Evolutionary conservation across 2,329 filamentous ascomycete genomes (phyloP).

Genomic region (Penicillium sp.): DNA sequence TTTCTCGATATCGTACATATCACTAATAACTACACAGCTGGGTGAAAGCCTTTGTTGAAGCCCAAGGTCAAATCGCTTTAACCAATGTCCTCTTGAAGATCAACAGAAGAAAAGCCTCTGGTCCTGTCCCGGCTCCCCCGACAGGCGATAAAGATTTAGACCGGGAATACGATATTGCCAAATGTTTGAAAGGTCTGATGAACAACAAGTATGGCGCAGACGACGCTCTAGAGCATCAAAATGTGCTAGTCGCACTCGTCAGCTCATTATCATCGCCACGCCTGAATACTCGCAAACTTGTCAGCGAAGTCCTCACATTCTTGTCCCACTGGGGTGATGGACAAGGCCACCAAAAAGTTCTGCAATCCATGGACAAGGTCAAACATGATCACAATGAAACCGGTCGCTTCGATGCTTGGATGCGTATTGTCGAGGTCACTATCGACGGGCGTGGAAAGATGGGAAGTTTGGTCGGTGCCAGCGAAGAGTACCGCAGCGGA

Average conservation of each 20-base stretch:
- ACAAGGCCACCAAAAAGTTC: conserved; percentile 86
- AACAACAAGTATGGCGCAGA: conserved; percentile 99
- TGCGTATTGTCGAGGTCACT: conserved; percentile 96
- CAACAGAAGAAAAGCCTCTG: conserved; percentile 78
- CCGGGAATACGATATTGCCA: conserved; percentile 93
- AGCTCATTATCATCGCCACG: conserved; percentile 85
- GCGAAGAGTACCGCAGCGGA: conserved; percentile 91
- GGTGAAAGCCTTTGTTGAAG: conserved; percentile 96
- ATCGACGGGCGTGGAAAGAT: conserved; percentile 97
- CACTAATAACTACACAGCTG: conserved; percentile 55
- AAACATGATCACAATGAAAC: conserved; percentile 87
- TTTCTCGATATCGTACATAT: neutral
- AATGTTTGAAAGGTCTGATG: conserved; percentile 95
- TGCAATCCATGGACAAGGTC: conserved; percentile 88
- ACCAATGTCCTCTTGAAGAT: conserved; percentile 92
- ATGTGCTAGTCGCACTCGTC: conserved; percentile 83
- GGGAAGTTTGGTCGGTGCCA: conserved; percentile 95
- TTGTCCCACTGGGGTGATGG: conserved; percentile 91
- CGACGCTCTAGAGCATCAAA: conserved; percentile 85
- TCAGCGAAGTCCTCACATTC: conserved; percentile 95
- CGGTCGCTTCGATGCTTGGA: conserved; percentile 96
- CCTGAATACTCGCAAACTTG: conserved; percentile 86
- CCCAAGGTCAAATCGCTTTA: conserved; percentile 92
- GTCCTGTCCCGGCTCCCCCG: conserved; percentile 64
- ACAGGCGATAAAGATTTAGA: conserved; percentile 77